phyloP scores from a whole-genome alignment of 306 rosid species.

The Macrotyloma uniflorum region DNA sequence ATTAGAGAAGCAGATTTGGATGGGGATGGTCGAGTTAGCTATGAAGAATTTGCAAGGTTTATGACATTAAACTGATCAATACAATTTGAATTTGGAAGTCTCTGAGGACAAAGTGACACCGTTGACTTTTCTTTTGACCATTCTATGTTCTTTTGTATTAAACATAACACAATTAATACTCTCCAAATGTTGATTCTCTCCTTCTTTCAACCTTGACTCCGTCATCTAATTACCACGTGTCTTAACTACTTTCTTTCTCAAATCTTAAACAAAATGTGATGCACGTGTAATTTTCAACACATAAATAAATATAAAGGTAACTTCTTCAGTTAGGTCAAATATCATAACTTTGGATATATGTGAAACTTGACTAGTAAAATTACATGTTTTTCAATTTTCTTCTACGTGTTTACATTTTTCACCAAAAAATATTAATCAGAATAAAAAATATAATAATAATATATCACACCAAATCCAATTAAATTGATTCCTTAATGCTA shows the following conservation, averaged over 20 bases:
- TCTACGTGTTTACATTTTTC: background rate
- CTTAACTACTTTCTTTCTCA: background rate
- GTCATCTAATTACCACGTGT: background rate
- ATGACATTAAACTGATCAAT: conserved; percentile 42
- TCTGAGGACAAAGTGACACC: background rate
- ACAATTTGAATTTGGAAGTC: background rate
- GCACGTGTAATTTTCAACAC: background rate
- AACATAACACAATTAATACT: background rate
- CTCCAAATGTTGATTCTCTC: background rate
- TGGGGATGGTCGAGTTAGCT: conserved; percentile 79
- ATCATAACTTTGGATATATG: background rate
- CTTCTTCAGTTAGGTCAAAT: background rate
- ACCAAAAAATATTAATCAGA: background rate
- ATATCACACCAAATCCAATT: too few relatives aligned
- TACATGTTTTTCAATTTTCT: background rate
- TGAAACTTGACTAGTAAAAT: background rate
- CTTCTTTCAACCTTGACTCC: background rate
- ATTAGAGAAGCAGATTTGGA: conserved; percentile 79
- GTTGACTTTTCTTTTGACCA: background rate
- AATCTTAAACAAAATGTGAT: background rate
- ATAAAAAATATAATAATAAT: too few relatives aligned
- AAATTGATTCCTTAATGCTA: too few relatives aligned
- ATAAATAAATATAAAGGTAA: background rate
- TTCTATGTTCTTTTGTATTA: background rate
- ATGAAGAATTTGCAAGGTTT: conserved; percentile 68